Base-by-base conservation (phyloP, 1,139 yeast genomes). In the Taphrina wiesneri region DNA sequence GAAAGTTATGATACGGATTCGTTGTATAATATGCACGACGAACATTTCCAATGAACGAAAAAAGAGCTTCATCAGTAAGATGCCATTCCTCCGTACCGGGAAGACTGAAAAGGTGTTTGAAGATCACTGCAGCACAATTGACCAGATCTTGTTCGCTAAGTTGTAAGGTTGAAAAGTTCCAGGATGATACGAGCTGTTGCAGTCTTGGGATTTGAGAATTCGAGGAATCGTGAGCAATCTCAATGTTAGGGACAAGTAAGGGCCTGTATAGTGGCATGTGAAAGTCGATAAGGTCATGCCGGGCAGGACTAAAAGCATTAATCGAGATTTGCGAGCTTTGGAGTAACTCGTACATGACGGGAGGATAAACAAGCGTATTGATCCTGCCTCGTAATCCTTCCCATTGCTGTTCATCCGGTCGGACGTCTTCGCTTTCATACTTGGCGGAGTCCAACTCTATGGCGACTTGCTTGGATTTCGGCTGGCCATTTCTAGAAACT, bases 1-100 rank as follows among this genome's bases (percentile, higher is more conserved):
- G 84, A 75, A 91, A 93, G 77, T 92, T 92, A 78, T 93, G 99
- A 79, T 92, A 93, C 6, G 93, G 90, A 74, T 92, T 91, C 1
- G 90, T 90, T 71, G 25, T 32, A 32, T 54, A 45, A 41, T 62
- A 62, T 15, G 52, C 43, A 2, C 52, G 39, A 6, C 54, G 45
- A 7, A 62, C 32, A 11, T 47, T 53, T 26, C 34, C 49, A 17
- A 62, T 23, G 46, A 62, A 62, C 17, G 60, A 23, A 28, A 30
- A 52, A 25, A 62, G 28, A 3, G 39, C 60, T 17, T 25, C 46
- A 45, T 54, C 60, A 13, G 60, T 9, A 6, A 62, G 7, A n/a
- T 19, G 60, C 60, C 60, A 62, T n/a, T 30, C 39, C 17, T 62
- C 60, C 15, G 41, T 43, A 39, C 54, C 60, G 13, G 60, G 60